Percentiles rank a stretch among this genome's conserved stretches.
phyloP scores from a whole-genome alignment of 768 basidiomycete genomes.

The Leccinum arenicola region DNA sequence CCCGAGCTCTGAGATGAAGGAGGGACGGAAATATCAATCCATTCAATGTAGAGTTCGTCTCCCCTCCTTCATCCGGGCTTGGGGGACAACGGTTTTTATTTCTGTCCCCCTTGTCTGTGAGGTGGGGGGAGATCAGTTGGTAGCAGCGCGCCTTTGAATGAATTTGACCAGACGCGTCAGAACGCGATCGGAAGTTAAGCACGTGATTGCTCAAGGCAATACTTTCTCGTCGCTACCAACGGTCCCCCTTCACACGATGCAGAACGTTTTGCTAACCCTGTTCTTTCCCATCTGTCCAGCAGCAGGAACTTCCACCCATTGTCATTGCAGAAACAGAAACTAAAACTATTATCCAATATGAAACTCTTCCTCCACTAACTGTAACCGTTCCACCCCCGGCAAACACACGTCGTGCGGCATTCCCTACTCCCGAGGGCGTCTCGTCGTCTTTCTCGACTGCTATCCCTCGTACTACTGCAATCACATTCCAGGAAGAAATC shows the following conservation, averaged over 20 bases:
- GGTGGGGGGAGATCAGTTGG: slow-evolving; percentile 38
- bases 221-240: slow-evolving; percentile 37
- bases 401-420: slow-evolving; percentile 71
- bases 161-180: slow-evolving; percentile 34
- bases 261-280: slow-evolving; percentile 35
- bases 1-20: slow-evolving; percentile 96
- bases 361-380: slow-evolving; percentile 53
- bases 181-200: slow-evolving; percentile 21
- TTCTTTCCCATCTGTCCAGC: slow-evolving; percentile 18
- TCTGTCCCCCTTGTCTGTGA: slow-evolving; percentile 70
- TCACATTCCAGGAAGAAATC: slow-evolving; percentile 63
- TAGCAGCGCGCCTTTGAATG: slow-evolving; percentile 18
- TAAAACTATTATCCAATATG: slow-evolving; percentile 56
- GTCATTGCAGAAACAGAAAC: slow-evolving; percentile 53
- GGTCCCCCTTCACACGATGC: slow-evolving; percentile 34
- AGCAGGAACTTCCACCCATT: slow-evolving; percentile 46
- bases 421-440: slow-evolving; percentile 65
- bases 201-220: slow-evolving; percentile 32
- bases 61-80: slow-evolving; percentile 88
- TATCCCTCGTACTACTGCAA: slow-evolving; percentile 71
- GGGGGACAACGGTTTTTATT: slow-evolving; percentile 75
- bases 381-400: slow-evolving; percentile 74
- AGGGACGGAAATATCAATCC: slow-evolving; percentile 39
- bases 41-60: slow-evolving; percentile 69
- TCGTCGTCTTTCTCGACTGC: slow-evolving; percentile 56